Evolutionary conservation across 2,329 filamentous ascomycete species (phyloP), one percentile per base, ranked within the genome.

Genomic region (Annulohypoxylon truncatum): DNA sequence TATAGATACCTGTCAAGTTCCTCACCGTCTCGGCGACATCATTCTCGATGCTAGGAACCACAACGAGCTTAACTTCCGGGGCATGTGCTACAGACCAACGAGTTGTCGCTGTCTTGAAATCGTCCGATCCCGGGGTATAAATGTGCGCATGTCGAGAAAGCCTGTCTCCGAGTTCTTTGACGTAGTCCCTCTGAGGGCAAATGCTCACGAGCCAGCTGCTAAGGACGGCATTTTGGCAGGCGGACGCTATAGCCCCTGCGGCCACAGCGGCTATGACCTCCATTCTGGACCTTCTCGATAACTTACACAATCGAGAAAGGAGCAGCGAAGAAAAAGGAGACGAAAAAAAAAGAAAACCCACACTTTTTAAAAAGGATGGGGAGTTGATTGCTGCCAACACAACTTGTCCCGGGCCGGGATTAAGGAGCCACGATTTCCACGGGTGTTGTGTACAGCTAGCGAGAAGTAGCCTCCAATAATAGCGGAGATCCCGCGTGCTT

Each of bases 11-110:
- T 44, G 2, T 35, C 4, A n/a, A 28, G 22, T 4, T 2, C 12
- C 77, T 71, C 74, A 85, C 84, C 2, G 79, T 85, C 66, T 82
- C 77, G 0, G 77, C 79, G 18, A 87, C 83, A 64, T 87, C 85
- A 5, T 81, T 71, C 69, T 84, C 84, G 0, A 77, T 81, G 2
- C 76, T 78, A 1, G 83, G 82, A 12, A 84, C 78, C 0, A 86
- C 80, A 2, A 85, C 82, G 2, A 84, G 71, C 50, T 80, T 82
- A 8, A 82, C 76, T 0, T 69, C 77, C 2, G 85, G 85, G 0
- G 76, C 71, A 7, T 79, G 74, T 18, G 84, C 68, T 12, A 74
- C 75, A 0, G 84, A 86, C 83, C 84, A 85, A 1, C 84, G 78
- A 1, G 72, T 75, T 0, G 81, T 79, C 5, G 78, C 78, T 26